phyloP scores from a whole-genome alignment of 768 basidiomycete genomes.

The Xerocomellus chrysenteron region DNA sequence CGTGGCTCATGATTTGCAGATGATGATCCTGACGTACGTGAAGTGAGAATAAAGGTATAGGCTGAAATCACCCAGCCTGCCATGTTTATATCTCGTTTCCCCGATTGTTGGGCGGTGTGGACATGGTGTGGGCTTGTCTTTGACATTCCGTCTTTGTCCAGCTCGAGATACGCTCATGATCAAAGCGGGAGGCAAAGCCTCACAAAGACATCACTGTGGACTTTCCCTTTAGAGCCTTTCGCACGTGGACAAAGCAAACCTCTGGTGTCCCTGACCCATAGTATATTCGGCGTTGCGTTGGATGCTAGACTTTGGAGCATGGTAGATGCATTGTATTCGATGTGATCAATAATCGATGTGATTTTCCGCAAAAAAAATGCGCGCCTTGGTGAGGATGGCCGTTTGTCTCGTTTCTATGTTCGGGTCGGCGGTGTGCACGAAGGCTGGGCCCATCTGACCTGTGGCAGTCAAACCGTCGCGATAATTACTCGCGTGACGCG shows the following conservation, averaged over 20 bases:
- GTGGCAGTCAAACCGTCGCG: too few relatives aligned
- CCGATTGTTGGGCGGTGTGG: constrained; percentile 4
- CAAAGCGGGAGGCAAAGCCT: constrained; percentile 12
- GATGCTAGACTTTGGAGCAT: too few relatives aligned
- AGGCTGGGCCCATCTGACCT: too few relatives aligned
- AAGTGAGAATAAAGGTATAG: background rate
- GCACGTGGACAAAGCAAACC: background rate
- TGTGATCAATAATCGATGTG: background rate
- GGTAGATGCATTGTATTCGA: background rate
- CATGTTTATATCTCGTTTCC: constrained; percentile 14
- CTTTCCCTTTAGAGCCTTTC: background rate
- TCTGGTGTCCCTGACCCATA: background rate
- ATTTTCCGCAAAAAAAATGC: too few relatives aligned
- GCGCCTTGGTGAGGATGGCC: too few relatives aligned
- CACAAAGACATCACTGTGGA: background rate
- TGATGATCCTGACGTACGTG: background rate
- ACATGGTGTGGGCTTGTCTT: background rate
- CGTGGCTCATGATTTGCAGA: too few relatives aligned
- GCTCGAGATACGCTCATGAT: background rate
- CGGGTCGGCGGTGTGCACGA: too few relatives aligned
- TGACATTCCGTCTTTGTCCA: background rate
- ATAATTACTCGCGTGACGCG: too few relatives aligned
- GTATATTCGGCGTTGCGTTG: background rate
- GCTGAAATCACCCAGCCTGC: background rate
- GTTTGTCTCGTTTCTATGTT: too few relatives aligned